Conservation (phyloP, 305 asterid species). For the Rubia tinctorum region DNA sequence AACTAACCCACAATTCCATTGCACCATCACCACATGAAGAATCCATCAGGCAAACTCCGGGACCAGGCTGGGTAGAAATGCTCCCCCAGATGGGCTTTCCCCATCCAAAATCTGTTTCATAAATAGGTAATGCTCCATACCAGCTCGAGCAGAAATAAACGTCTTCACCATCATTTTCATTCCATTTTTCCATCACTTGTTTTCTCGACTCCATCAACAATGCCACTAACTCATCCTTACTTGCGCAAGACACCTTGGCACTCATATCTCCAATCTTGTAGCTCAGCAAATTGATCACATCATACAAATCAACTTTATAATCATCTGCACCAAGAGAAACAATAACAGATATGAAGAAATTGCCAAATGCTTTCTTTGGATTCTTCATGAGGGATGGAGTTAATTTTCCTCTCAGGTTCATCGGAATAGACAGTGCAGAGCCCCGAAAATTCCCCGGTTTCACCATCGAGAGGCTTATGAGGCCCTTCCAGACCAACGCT, state of each 20-base stretch:
- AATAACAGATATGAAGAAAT: background rate
- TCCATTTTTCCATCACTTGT: background rate
- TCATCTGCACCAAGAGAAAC: background rate
- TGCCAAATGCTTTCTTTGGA: background rate
- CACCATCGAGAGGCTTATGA: background rate
- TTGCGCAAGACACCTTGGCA: background rate
- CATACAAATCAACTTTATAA: background rate
- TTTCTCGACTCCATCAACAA: background rate
- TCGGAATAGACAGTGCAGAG: constrained; percentile 1
- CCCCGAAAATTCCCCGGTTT: background rate
- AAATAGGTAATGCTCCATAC: constrained; percentile 10
- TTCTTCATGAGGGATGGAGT: background rate
- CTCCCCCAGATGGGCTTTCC: constrained; percentile 6
- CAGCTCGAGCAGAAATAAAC: constrained; percentile 7
- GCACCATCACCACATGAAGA: background rate
- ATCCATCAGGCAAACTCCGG: constrained; percentile 11
- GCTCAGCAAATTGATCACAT: background rate
- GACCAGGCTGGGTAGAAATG: background rate
- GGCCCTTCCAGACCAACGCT: constrained; percentile 2
- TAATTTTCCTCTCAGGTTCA: background rate
- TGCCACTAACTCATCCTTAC: background rate
- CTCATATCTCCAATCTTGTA: background rate
- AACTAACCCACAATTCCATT: constrained; percentile 1
- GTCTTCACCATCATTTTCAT: background rate
- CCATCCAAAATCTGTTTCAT: constrained; percentile 9